These are phyloP conservation scores for Phytopythium litorale DNA, from an alignment of 352 stramenopile species.

Conservation along the genomic window DNA sequence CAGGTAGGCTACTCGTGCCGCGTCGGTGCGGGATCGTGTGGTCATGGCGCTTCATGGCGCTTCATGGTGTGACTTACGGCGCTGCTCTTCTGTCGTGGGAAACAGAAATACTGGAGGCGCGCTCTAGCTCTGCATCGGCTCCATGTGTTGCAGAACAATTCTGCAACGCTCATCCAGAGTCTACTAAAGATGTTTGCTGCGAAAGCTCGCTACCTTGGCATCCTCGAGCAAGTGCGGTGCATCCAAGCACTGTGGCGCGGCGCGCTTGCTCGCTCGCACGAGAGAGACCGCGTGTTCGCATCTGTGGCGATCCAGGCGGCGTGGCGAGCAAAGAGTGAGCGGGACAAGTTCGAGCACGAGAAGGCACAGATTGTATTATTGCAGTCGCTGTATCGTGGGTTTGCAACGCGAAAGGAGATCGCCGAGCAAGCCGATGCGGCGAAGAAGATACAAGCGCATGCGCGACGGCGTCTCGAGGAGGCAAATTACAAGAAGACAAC, in stretches of 20 bases:
- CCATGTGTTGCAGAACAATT: constrained; percentile 13
- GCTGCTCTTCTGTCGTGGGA: background rate
- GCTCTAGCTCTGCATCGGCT: constrained; percentile 15
- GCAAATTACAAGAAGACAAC: constrained; percentile 12
- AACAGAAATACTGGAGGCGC: constrained; percentile 20
- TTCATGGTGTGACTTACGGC: constrained; percentile 1
- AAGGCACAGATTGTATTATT: constrained; percentile 27
- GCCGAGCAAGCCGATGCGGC: constrained; percentile 15
- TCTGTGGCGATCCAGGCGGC: constrained; percentile 27
- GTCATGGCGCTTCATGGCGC: background rate
- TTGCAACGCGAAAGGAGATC: constrained; percentile 12
- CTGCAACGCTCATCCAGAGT: constrained; percentile 25
- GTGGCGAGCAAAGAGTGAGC: constrained; percentile 24
- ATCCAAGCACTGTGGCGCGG: constrained; percentile 30
- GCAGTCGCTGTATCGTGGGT: constrained; percentile 23
- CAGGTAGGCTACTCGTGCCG: constrained; percentile 27
- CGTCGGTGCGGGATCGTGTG: background rate
- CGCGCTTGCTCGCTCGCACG: constrained; percentile 11
- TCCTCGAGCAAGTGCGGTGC: constrained; percentile 13
- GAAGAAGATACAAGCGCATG: constrained; percentile 25
- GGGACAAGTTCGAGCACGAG: constrained; percentile 23
- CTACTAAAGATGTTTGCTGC: constrained; percentile 17
- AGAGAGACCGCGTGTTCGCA: constrained; percentile 9
- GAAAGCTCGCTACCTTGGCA: constrained; percentile 18
- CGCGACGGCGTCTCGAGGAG: constrained; percentile 16